Evolutionary conservation across 305 asterid species (phyloP), one percentile per base, ranked within the genome.

Genomic region (Solanum aculeatissimum): DNA sequence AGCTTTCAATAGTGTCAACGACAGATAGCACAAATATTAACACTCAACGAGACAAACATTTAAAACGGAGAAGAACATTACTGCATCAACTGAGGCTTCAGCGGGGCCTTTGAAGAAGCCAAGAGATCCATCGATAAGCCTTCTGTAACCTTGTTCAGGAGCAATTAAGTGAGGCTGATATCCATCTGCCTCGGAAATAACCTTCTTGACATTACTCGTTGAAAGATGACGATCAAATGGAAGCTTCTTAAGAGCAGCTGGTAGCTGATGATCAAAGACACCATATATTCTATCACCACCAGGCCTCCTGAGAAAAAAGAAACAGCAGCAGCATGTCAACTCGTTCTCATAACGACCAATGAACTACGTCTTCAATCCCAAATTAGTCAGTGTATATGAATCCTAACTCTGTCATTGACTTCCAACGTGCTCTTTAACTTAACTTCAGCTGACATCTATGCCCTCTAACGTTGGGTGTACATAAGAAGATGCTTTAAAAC

Each of bases 21-120:
- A 25, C 38, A 23, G 19, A 72, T 25, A 68, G 75, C n/a, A 18
- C 45, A 32, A 15, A 32, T 66, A 32, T 7, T 60, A 43, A 72
- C 40, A 45, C 9, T 45, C 19, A 49, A 75, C 81, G 21, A 75
- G 81, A 16, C 43, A 49, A 43, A 2, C 18, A 35, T 23, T 19
- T n/a, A 9, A 19, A 45, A 69, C 27, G 42, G 42, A n/a, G 66
- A 87, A 86, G 68, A 88, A 79, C 75, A 43, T 57, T 92, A 96
- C 99, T 86, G 98, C 98, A 84, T 96, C 99, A 83, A 96, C 98
- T 83, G 99, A 96, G 88, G 99, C 99, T 89, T 96, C 99, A 79
- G 97, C 98, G n/a, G 99, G 99, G 42, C 99, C 99, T 92, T 94
- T 95, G 92, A 96, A 96, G 87, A 90, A 96, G 71, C 98, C 95